phyloP scores from a whole-genome alignment of 805 yeast genomes.

The Clavispora phyllophila region DNA sequence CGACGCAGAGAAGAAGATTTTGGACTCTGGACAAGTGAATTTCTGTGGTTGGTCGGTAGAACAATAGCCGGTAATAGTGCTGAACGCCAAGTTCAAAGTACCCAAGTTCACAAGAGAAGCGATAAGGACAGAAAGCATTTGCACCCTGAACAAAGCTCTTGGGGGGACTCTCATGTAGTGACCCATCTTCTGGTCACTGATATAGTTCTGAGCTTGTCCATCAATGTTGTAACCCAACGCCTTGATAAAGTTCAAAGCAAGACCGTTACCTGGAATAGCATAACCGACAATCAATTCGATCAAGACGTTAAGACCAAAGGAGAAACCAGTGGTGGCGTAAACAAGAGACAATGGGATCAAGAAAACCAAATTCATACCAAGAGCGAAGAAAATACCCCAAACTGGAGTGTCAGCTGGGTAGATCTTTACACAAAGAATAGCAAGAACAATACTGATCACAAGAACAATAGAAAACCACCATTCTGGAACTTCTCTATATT shows the following conservation, averaged over 20 bases:
- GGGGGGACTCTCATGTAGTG: conserved; percentile 66
- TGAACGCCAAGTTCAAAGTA: conserved; percentile 25
- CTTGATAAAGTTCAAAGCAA: conserved; percentile 45
- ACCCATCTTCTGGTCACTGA: conserved; percentile 55
- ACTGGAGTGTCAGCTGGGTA: conserved; percentile 33
- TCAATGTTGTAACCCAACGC: conserved; percentile 54
- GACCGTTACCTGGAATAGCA: conserved; percentile 33
- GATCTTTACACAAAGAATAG: conserved; percentile 26
- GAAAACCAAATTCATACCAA: conserved; percentile 29
- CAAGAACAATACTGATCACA: conserved; percentile 24
- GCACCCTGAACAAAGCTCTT: conserved; percentile 46
- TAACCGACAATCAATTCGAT: conserved; percentile 34
- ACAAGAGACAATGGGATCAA: conserved; percentile 28
- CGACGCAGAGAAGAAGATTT: conserved; percentile 46
- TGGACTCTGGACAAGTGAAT: conserved; percentile 32
- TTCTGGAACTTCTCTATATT: conserved; percentile 32
- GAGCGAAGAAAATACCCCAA: conserved; percentile 32
- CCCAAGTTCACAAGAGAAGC: conserved; percentile 20
- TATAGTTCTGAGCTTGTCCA: conserved; percentile 51
- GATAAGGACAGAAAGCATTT: conserved; percentile 19
- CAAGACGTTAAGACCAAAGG: conserved; percentile 31
- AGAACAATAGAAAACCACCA: conserved; percentile 24
- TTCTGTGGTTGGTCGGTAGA: conserved; percentile 33
- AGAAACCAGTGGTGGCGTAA: conserved; percentile 27
- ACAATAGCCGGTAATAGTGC: conserved; percentile 34